These are phyloP conservation scores for Malus domestica DNA, from an alignment of 306 rosid genomes.

Conservation along the genomic window ASM211411v1 NC_041803.1:36508001-36508500, in stretches of 20 bases:
- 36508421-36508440: neutral
- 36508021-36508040: constrained; percentile 98
- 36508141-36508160: neutral
- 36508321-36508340: neutral
- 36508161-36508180: neutral
- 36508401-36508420: neutral
- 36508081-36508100: constrained; percentile 13
- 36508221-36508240: neutral
- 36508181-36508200: neutral
- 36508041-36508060: constrained; percentile 86
- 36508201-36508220: neutral
- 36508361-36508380: neutral
- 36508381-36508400: neutral
- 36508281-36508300: neutral
- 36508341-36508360: neutral
- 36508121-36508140: neutral
- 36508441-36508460: neutral
- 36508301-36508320: neutral
- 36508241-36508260: neutral
- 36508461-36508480: neutral
- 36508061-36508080: constrained; percentile 66
- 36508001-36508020: constrained; percentile 96
- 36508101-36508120: neutral
- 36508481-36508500: neutral
- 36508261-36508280: neutral